Percentiles rank a stretch among this genome's conserved stretches.
These are phyloP conservation scores for Cercis canadensis DNA, from an alignment of 306 rosid species.

Conservation along the genomic window DNA sequence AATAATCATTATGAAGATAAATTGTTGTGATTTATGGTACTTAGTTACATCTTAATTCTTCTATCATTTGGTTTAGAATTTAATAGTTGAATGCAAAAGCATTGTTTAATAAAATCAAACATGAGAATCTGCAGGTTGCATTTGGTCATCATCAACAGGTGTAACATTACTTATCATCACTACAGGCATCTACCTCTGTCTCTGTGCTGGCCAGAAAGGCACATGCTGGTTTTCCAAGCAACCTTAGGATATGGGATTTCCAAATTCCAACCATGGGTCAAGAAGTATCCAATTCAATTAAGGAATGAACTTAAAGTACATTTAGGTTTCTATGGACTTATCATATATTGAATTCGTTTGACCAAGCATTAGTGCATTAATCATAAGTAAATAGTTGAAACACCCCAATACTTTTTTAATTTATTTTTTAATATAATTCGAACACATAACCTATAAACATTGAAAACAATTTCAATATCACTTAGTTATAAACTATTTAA, in stretches of 20 bases:
- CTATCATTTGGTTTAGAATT: neutral
- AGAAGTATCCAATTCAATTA: neutral
- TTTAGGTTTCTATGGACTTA: too few relatives aligned
- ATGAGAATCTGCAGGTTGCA: slow-evolving; percentile 27
- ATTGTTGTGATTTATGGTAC: slow-evolving; percentile 33
- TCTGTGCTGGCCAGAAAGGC: slow-evolving; percentile 11
- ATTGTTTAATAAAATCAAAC: neutral
- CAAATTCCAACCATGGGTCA: neutral
- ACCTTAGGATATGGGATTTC: slow-evolving; percentile 13
- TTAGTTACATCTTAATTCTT: neutral
- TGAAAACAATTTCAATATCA: too few relatives aligned
- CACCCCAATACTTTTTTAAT: too few relatives aligned
- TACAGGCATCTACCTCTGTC: neutral
- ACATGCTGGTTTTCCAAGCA: slow-evolving; percentile 41
- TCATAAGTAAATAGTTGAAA: too few relatives aligned
- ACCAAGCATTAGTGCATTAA: too few relatives aligned
- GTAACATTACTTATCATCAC: slow-evolving; percentile 28
- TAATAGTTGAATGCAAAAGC: slow-evolving; percentile 19
- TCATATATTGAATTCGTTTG: too few relatives aligned
- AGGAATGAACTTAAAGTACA: neutral
- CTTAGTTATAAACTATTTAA: too few relatives aligned
- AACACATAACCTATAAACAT: too few relatives aligned
- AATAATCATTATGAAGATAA: slow-evolving; percentile 28
- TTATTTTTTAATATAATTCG: too few relatives aligned
- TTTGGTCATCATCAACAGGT: slow-evolving; percentile 32